Evolutionary conservation across 495 filamentous ascomycete species (phyloP), one percentile per base, ranked within the genome.

Genomic region (Amphirosellinia nigrospora): DNA sequence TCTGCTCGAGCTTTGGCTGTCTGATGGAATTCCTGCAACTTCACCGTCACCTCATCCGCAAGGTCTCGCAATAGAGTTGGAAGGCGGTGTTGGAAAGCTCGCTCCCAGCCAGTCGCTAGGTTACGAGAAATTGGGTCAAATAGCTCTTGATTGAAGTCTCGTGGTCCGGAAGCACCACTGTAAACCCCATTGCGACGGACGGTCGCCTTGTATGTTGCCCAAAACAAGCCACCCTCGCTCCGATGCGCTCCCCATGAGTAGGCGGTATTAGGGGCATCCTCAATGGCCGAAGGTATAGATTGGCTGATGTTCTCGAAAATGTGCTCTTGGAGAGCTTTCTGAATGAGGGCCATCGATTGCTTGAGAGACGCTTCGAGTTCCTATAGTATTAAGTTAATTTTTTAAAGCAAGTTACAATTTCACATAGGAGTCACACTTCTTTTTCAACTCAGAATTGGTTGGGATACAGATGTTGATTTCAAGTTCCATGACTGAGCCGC

Each of bases 201-300:
- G 7, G 84, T 83, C n/a, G 90, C 90, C 76, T 86, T 88, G 71
- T 91, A 92, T 0, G 90, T 90, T 3, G 79, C 30, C 82, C 82
- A 91, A 39, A 71, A 69, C 23, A 86, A 72, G 6, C 87, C 89
- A 32, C 88, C 86, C n/a, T 71, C 68, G 55, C 62, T 43, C 68
- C 81, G 79, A 43, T 75, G 80, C 15, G 78, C 77, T 6, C 86
- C 85, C 89, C 89, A 91, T 38, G 80, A 71, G 3, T 70, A 73
- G 21, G 82, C 84, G 26, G 81, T 88, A 8, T 60, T 15, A 38
- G 72, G 72, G 11, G 85, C 84, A 46, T 72, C 73, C 19, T 75
- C 73, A 32, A 79, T 67, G 16, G 86, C 86, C 32, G 55, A 68
- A 58, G 82, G 79, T 23, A 79, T 70, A 28, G 74, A 69, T 28